phyloP scores from a whole-genome alignment of 768 basidiomycete species.

The Boletales sp. region DNA sequence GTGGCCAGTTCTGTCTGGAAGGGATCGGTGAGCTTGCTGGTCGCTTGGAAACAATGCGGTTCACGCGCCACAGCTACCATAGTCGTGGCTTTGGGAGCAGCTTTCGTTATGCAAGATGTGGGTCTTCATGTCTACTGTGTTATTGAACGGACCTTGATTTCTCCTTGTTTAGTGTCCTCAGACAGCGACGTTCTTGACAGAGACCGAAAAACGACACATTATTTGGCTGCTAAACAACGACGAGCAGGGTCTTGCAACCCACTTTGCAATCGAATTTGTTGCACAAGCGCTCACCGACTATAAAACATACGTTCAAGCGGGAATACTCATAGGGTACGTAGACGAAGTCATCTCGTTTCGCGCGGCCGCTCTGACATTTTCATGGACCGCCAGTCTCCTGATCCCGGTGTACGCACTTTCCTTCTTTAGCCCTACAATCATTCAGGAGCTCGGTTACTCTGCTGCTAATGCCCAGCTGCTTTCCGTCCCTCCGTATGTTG shows the following conservation, averaged over 20 bases:
- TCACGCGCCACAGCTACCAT: not conserved
- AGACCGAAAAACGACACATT: not conserved
- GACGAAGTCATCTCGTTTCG: no score
- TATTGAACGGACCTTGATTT: not conserved
- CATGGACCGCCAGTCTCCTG: not conserved
- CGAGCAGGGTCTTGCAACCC: not conserved
- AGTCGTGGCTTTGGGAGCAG: not conserved
- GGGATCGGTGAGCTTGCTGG: not conserved
- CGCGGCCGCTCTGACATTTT: not conserved
- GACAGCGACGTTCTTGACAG: not conserved
- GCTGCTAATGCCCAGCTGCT: not conserved
- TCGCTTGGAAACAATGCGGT: not conserved
- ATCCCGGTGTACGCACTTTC: not conserved
- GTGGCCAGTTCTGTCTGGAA: slow-evolving; percentile 1
- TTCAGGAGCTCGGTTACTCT: not conserved
- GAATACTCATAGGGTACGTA: not conserved
- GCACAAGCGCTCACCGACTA: slow-evolving; percentile 1
- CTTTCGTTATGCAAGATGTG: not conserved
- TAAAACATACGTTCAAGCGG: not conserved
- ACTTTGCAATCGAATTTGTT: not conserved
- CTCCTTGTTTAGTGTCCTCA: not conserved
- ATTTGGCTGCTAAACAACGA: not conserved
- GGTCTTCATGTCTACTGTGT: not conserved
- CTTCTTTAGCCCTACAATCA: not conserved
- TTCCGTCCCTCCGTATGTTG: not conserved